Evolutionary conservation across 2,329 filamentous ascomycete genomes (phyloP).

Genomic region (Diatrype stigma): DNA sequence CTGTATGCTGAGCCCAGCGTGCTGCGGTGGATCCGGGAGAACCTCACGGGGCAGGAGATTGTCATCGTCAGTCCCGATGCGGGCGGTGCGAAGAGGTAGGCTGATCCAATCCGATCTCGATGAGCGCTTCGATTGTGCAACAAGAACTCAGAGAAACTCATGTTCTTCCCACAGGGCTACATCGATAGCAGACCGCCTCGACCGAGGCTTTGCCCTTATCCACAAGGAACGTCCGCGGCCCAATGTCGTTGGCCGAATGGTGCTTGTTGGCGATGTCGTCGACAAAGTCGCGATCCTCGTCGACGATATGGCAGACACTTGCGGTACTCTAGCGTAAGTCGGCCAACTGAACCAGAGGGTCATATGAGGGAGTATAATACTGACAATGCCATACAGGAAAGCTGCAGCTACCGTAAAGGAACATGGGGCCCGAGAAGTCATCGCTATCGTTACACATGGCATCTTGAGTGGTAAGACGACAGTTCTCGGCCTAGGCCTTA

Average conservation of each 20-base stretch:
- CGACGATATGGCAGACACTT: conserved; percentile 97
- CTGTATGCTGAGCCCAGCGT: conserved; percentile 93
- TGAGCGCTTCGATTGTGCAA: neutral
- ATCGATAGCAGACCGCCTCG: conserved; percentile 85
- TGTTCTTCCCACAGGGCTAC: conserved; percentile 58
- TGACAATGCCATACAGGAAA: conserved; percentile 55
- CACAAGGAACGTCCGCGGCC: conserved; percentile 88
- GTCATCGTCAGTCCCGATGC: conserved; percentile 95
- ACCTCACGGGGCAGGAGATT: conserved; percentile 74
- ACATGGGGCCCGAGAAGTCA: conserved; percentile 81
- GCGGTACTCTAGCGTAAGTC: conserved; percentile 57
- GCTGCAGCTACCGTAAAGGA: conserved; percentile 84
- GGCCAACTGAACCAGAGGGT: neutral
- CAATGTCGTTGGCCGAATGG: conserved; percentile 90
- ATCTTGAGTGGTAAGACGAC: conserved; percentile 51
- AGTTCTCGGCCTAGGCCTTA: no score
- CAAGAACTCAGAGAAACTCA: neutral
- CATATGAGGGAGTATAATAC: neutral
- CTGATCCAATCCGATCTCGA: conserved; percentile 1
- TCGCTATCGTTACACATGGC: conserved; percentile 93
- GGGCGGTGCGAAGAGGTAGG: conserved; percentile 82
- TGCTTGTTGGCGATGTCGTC: conserved; percentile 89
- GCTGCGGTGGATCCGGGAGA: conserved; percentile 84
- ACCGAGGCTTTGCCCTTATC: conserved; percentile 88
- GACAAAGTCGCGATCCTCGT: conserved; percentile 93